A percentile compares a stretch with the other conserved stretches of the same genome.
Evolutionary conservation across 768 basidiomycete genomes (phyloP).

Genomic region (Suillus clintonianus): DNA sequence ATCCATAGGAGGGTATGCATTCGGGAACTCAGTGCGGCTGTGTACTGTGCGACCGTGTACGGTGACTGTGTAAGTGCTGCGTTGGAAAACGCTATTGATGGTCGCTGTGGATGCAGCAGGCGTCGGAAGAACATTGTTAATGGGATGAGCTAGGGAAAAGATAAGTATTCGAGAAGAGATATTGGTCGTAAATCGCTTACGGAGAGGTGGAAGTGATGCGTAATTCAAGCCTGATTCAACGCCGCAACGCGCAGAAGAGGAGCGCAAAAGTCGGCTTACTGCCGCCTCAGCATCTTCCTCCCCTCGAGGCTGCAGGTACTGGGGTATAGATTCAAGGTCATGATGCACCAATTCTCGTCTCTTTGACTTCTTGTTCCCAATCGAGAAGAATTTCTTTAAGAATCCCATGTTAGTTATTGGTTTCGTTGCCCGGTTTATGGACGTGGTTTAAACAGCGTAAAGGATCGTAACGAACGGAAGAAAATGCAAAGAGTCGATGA

Average conservation of each 20-base stretch:
- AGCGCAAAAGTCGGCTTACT: slow-evolving; percentile 58
- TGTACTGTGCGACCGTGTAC: slow-evolving; percentile 63
- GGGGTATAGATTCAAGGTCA: slow-evolving; percentile 22
- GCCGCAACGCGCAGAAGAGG: slow-evolving; percentile 68
- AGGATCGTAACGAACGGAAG: slow-evolving; percentile 13
- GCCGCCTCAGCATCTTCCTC: slow-evolving; percentile 49
- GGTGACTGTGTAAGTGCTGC: slow-evolving; percentile 73
- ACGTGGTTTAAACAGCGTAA: slow-evolving; percentile 28
- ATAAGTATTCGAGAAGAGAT: slow-evolving; percentile 8
- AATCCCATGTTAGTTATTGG: slow-evolving; percentile 54
- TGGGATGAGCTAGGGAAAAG: slow-evolving; percentile 59
- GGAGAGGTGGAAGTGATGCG: slow-evolving; percentile 62
- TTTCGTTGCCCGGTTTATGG: slow-evolving; percentile 27
- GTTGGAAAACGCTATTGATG: slow-evolving; percentile 52
- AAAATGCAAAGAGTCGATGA: background rate
- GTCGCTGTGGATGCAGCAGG: slow-evolving; percentile 55
- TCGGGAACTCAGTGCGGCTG: slow-evolving; percentile 65
- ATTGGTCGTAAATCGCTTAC: slow-evolving; percentile 45
- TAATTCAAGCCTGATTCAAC: slow-evolving; percentile 59
- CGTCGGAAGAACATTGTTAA: slow-evolving; percentile 53
- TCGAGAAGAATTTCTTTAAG: slow-evolving; percentile 68
- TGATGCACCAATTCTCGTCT: slow-evolving; percentile 33
- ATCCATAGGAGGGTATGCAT: slow-evolving; percentile 52
- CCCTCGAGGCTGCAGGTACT: slow-evolving; percentile 18
- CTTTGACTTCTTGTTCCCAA: slow-evolving; percentile 65